Evolutionary conservation across 805 yeast species (phyloP).

Genomic region (Candida easanensis): DNA sequence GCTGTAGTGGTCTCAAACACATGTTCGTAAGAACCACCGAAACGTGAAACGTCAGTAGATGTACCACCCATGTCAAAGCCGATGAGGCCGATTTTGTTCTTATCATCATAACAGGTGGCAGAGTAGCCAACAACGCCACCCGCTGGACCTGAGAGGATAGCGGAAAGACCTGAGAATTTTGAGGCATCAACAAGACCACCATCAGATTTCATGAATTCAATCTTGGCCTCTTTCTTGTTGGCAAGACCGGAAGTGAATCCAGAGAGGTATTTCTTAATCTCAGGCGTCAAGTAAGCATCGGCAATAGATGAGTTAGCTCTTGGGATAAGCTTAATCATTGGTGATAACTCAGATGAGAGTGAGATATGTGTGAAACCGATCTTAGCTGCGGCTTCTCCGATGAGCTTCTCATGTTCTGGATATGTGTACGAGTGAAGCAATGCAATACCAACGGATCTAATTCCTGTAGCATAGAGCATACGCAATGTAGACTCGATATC

Average conservation of each 20-base stretch:
- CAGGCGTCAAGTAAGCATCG: slow-evolving; percentile 83
- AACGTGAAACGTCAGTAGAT: slow-evolving; percentile 38
- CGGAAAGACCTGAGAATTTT: slow-evolving; percentile 80
- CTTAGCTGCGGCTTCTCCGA: slow-evolving; percentile 57
- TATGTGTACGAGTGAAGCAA: slow-evolving; percentile 71
- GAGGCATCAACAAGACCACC: slow-evolving; percentile 90
- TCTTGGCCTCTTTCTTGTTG: slow-evolving; percentile 41
- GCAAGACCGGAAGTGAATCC: slow-evolving; percentile 62
- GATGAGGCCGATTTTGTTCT: slow-evolving; percentile 58
- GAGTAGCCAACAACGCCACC: slow-evolving; percentile 97
- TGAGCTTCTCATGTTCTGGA: slow-evolving; percentile 62
- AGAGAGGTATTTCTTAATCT: slow-evolving; percentile 59
- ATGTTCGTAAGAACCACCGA: slow-evolving; percentile 29
- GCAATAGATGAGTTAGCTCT: slow-evolving; percentile 78
- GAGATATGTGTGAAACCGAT: slow-evolving; percentile 71
- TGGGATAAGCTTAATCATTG: slow-evolving; percentile 75
- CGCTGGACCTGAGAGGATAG: slow-evolving; percentile 94
- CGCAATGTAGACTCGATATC: slow-evolving; percentile 42
- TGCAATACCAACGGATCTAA: slow-evolving; percentile 68
- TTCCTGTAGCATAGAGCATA: slow-evolving; percentile 51
- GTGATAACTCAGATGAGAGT: slow-evolving; percentile 63
- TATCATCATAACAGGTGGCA: slow-evolving; percentile 64
- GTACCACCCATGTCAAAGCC: slow-evolving; percentile 67
- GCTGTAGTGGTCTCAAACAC: slow-evolving; percentile 35
- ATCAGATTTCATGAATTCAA: slow-evolving; percentile 93